These are phyloP conservation scores for Chamaecrista fasciculata DNA, from an alignment of 306 rosid species.

Conservation along the genomic window DNA sequence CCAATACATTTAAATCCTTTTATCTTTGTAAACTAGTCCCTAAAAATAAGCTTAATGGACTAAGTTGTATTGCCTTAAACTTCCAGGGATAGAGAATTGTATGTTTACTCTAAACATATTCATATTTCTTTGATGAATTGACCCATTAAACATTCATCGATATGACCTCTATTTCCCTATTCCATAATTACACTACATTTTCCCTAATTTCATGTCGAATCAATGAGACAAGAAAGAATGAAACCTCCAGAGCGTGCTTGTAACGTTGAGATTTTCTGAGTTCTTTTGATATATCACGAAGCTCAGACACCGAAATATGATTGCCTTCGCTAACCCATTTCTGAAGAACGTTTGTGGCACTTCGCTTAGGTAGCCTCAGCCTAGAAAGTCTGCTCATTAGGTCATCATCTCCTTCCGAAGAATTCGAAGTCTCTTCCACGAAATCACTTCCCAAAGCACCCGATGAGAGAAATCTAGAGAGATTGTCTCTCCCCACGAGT, in stretches of 20 bases:
- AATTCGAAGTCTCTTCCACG: slow-evolving; percentile 36
- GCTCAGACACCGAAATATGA: slow-evolving; percentile 51
- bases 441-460: slow-evolving; percentile 46
- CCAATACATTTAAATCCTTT: too few relatives aligned
- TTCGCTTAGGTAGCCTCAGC: slow-evolving; percentile 79
- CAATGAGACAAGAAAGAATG: slow-evolving; percentile 22
- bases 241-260: slow-evolving; percentile 96
- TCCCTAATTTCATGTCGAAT: slow-evolving; percentile 11
- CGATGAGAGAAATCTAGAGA: slow-evolving; percentile 46
- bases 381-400: slow-evolving; percentile 69
- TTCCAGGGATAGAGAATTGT: too few relatives aligned
- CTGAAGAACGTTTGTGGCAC: slow-evolving; percentile 71
- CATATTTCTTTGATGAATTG: neutral
- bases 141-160: neutral
- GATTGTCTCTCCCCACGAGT: slow-evolving; percentile 18
- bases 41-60: too few relatives aligned
- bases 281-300: slow-evolving; percentile 74
- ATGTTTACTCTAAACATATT: too few relatives aligned
- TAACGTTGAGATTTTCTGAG: slow-evolving; percentile 75
- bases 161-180: slow-evolving; percentile 9
- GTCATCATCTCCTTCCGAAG: slow-evolving; percentile 53
- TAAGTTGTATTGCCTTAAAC: too few relatives aligned
- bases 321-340: slow-evolving; percentile 83
- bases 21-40: too few relatives aligned
- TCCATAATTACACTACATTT: neutral